Conservation (phyloP, 2,329 filamentous ascomycete species). For the Apiospora sp. region DNA sequence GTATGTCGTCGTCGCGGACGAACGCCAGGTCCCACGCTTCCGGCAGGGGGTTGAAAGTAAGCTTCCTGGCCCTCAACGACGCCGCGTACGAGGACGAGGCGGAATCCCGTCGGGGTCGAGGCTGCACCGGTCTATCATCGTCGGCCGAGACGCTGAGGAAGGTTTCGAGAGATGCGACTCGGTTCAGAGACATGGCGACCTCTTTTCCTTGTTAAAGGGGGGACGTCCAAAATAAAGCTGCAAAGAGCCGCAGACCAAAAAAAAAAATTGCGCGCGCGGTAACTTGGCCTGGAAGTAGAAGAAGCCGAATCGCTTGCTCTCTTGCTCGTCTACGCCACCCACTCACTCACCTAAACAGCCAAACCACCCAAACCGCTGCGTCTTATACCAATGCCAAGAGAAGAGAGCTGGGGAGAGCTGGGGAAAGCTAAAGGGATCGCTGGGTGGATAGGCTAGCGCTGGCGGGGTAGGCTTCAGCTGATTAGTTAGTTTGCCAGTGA, state of each 20-base stretch:
- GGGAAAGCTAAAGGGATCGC: neutral
- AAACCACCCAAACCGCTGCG: neutral
- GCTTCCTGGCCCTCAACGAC: constrained; percentile 56
- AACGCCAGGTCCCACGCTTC: constrained; percentile 57
- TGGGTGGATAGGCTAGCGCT: neutral
- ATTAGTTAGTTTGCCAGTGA: neutral
- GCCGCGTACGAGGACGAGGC: constrained; percentile 45
- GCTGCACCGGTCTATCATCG: constrained; percentile 35
- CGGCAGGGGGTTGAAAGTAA: constrained; percentile 64
- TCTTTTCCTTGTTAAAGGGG: neutral
- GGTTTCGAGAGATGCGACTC: constrained; percentile 61
- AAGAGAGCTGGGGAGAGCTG: neutral
- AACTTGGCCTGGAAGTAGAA: neutral
- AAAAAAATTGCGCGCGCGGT: neutral
- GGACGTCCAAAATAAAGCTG: neutral
- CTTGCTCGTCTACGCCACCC: constrained; percentile 5
- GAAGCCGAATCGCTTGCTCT: neutral
- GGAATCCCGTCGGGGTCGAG: constrained; percentile 49
- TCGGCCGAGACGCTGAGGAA: constrained; percentile 52
- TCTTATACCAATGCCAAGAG: constrained; percentile 3
- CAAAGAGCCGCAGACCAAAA: neutral
- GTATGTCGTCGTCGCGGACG: constrained; percentile 46
- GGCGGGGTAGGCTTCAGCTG: neutral
- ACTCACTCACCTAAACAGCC: neutral
- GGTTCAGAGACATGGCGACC: constrained; percentile 58